phyloP scores from a whole-genome alignment of 257 asterid genomes.

The Gardenia jasminoides region DNA sequence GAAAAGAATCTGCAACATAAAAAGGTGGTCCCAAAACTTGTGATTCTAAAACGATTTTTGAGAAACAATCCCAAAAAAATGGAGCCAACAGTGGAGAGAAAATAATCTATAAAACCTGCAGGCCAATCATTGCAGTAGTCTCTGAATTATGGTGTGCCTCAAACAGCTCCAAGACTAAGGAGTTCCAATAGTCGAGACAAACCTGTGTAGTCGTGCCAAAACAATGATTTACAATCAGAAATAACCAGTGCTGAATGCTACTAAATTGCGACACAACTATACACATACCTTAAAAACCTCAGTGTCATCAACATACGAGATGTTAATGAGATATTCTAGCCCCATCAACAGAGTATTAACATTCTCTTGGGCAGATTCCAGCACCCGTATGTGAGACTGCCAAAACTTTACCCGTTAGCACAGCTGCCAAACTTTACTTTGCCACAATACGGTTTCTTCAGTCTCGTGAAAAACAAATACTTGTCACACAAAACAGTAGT shows the following conservation, averaged over 20 bases:
- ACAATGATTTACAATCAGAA: background rate
- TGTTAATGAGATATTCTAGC: conserved; percentile 84
- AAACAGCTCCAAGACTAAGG: conserved; percentile 79
- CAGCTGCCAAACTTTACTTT: background rate
- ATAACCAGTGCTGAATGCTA: background rate
- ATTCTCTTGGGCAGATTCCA: conserved; percentile 80
- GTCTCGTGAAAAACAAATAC: background rate
- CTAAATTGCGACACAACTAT: background rate
- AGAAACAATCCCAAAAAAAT: too few species aligned
- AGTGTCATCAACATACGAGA: conserved; percentile 95
- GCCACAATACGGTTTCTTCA: background rate
- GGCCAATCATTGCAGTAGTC: conserved; percentile 77
- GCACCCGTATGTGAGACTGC: conserved; percentile 84
- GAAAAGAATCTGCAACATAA: too few species aligned
- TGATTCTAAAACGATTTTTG: too few species aligned
- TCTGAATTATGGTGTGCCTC: conserved; percentile 83
- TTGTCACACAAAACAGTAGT: background rate
- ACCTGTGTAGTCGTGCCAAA: conserved; percentile 50
- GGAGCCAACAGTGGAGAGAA: background rate
- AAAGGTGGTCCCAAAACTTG: too few species aligned
- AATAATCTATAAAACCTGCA: conserved; percentile 52
- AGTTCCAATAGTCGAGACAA: conserved; percentile 97
- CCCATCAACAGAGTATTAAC: conserved; percentile 65
- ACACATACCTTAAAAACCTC: conserved; percentile 91
- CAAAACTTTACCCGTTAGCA: conserved; percentile 22